Conservation (phyloP, 2,329 filamentous ascomycete genomes). For the Penicillium olsonii region DNA sequence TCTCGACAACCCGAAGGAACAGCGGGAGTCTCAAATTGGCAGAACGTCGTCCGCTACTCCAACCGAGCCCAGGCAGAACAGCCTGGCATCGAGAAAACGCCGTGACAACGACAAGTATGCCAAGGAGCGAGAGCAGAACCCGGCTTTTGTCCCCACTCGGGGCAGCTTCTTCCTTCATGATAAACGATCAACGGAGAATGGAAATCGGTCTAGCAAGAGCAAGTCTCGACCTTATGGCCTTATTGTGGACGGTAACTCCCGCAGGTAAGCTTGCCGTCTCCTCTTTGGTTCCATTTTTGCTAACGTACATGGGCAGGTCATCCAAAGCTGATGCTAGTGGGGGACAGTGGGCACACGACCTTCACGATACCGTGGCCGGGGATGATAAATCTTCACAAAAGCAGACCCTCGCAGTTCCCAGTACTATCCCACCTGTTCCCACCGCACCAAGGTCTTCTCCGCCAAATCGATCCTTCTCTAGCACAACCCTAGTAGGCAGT, state of each 20-base stretch:
- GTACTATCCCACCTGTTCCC: slow-evolving; percentile 38
- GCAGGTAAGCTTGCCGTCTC: slow-evolving; percentile 39
- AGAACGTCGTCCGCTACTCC: slow-evolving; percentile 44
- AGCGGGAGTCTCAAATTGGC: slow-evolving; percentile 28
- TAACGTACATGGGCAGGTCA: slow-evolving; percentile 38
- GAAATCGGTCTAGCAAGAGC: slow-evolving; percentile 64
- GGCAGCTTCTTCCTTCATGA: slow-evolving; percentile 98
- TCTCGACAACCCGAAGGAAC: slow-evolving; percentile 50
- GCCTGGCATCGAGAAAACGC: slow-evolving; percentile 68
- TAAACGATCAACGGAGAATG: slow-evolving; percentile 78
- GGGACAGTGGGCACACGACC: slow-evolving; percentile 87
- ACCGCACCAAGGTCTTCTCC: slow-evolving; percentile 60
- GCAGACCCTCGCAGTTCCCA: slow-evolving; percentile 29
- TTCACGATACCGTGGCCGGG: slow-evolving; percentile 69
- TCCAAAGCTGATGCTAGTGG: slow-evolving; percentile 59
- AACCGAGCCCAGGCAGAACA: slow-evolving; percentile 51
- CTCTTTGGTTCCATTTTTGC: slow-evolving; percentile 7
- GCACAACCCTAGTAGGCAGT: slow-evolving; percentile 79
- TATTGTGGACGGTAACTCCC: slow-evolving; percentile 45
- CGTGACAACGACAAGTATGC: slow-evolving; percentile 90
- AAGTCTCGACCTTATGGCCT: slow-evolving; percentile 58
- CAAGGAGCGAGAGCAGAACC: slow-evolving; percentile 83
- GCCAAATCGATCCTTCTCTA: slow-evolving; percentile 78
- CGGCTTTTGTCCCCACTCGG: slow-evolving; percentile 89
- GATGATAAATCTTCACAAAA: slow-evolving; percentile 40